These are phyloP conservation scores for Diaporthe amygdali DNA, from an alignment of 2,329 filamentous ascomycete species.

Conservation along the genomic window DNA sequence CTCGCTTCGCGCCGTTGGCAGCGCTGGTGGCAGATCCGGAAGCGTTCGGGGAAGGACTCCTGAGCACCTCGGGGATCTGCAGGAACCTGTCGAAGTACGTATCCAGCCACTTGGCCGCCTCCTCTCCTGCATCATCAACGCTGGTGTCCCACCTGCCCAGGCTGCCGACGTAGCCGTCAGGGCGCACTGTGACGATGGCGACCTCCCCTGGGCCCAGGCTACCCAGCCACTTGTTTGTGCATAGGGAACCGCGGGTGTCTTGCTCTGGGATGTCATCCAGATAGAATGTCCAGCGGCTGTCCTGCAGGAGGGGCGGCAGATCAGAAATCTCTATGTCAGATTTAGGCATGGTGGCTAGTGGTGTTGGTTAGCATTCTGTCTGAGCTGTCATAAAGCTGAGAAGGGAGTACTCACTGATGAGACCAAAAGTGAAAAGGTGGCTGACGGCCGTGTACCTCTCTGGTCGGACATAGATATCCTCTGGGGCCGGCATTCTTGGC, in stretches of 20 bases:
- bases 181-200: slow-evolving; percentile 70
- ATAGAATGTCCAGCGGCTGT: slow-evolving; percentile 75
- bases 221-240: slow-evolving; percentile 74
- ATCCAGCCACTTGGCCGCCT: slow-evolving; percentile 61
- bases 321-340: slow-evolving; percentile 68
- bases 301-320: slow-evolving; percentile 65
- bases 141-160: slow-evolving; percentile 59
- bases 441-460: slow-evolving; percentile 73
- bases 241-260: slow-evolving; percentile 56
- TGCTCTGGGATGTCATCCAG: slow-evolving; percentile 67
- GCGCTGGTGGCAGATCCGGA: neutral
- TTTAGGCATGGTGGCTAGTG: slow-evolving; percentile 63
- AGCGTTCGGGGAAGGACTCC: slow-evolving; percentile 24
- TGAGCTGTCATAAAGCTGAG: neutral
- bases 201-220: slow-evolving; percentile 61
- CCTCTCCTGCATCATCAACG: slow-evolving; percentile 54
- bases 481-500: slow-evolving; percentile 59
- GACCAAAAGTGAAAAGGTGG: slow-evolving; percentile 70
- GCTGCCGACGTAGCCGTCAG: slow-evolving; percentile 77
- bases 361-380: slow-evolving; percentile 26
- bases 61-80: slow-evolving; percentile 45
- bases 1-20: neutral
- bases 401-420: slow-evolving; percentile 61
- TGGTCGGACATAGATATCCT: slow-evolving; percentile 70
- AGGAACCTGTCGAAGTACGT: slow-evolving; percentile 60